Evolutionary conservation across 306 rosid species (phyloP), one percentile per base, ranked within the genome.

Genomic region (Coriaria nepalensis): DNA sequence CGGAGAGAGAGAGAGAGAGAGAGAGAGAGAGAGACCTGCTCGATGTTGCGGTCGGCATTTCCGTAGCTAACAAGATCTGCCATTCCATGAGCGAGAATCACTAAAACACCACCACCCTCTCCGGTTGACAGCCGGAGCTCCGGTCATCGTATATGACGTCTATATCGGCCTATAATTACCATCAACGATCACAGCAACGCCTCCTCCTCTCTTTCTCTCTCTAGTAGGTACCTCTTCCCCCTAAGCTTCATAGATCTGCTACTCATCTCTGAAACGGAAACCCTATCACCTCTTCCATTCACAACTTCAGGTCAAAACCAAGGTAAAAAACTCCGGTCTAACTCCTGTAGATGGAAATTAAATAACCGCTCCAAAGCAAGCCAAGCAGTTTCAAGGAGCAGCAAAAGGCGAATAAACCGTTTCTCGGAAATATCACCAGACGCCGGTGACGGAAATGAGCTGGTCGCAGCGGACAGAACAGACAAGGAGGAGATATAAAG

Each of bases 51-150:
- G 80, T 79, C 75, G 72, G 93, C 96, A 79, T 77, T 92, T 69
- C 85, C 83, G 74, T 62, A 76, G 87, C 74, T 77, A 75, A 55
- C 90, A 85, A 82, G 98, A 92, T 85, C 96, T 82, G 94, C 94
- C 95, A 92, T 85, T 85, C 96, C 90, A 92, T 75, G 94, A 69
- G 82, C 74, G 65, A 63, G 64, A 74, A 55, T 78, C 58, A 62
- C 80, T 76, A 52, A 74, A 76, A 67, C 76, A 57, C 82, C 98
- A 73, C 96, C 98, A 71, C 87, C 96, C 83, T 76, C 71, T 81
- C 76, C 71, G 81, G 82, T 85, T 93, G 53, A 76, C 71, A 40
- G 64, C 58, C 62, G 74, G 92, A 74, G 86, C 79, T 62, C 95
- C 86, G 92, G 73, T 85, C 95, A 79, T 90, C 83, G 74, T 92